These are phyloP conservation scores for Eucalyptus regnans DNA, from an alignment of 345 rosid genomes.

Conservation along the genomic window DNA sequence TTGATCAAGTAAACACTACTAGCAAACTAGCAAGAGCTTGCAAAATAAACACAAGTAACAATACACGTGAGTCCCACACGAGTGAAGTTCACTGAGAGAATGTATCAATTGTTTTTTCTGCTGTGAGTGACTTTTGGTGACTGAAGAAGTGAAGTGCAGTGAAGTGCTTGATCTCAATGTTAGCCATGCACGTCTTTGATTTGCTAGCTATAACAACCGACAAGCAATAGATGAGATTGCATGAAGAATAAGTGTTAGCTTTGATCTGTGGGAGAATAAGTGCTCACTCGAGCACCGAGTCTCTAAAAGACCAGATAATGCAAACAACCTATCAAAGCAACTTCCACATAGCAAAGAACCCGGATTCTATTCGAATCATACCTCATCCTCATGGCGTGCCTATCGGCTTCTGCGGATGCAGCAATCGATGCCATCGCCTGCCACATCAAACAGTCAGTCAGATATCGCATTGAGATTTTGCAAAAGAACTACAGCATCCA, in stretches of 20 bases:
- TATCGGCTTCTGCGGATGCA: slow-evolving; percentile 72
- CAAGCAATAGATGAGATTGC: neutral
- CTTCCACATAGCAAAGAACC: neutral
- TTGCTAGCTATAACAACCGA: neutral
- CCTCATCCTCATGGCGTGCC: slow-evolving; percentile 88
- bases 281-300: neutral
- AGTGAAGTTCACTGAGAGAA: neutral
- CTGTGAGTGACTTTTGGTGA: neutral
- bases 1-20: neutral
- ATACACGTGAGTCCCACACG: neutral
- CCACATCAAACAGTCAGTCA: neutral
- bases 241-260: neutral
- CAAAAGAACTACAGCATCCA: neutral
- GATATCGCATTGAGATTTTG: neutral
- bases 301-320: neutral
- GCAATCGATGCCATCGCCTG: slow-evolving; percentile 99
- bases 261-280: neutral
- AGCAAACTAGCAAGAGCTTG: neutral
- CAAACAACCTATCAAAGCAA: neutral
- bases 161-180: neutral
- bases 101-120: neutral
- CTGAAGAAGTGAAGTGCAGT: neutral
- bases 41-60: neutral
- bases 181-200: neutral
- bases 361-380: neutral